Base-by-base conservation (phyloP, 2,329 filamentous ascomycete genomes). In the Talaromyces sp. region DNA sequence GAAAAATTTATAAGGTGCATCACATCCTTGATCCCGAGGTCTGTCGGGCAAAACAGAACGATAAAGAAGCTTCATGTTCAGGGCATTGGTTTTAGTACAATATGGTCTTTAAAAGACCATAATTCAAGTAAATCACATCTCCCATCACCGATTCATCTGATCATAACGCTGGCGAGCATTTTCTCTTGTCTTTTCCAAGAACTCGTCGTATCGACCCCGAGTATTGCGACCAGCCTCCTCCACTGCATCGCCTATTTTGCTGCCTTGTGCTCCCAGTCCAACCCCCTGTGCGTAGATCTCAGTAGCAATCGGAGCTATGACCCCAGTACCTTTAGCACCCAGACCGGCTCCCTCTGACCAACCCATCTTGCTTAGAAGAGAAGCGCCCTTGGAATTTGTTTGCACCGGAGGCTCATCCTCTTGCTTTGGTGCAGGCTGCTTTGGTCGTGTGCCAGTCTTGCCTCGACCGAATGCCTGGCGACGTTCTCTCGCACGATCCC, bases 311-410 rank as follows among this genome's bases (percentile, higher is more conserved):
- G 77, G 76, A 2, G 71, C 75, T 0, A 73, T 77, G 62, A 78
- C 75, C 17, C 78, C 78, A 1, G 75, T 76, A 1, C 77, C 77
- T 55, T 77, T 71, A 4, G 76, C 77, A 36, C 78, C 78, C 9
- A 80, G 68, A 1, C 78, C 78, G 46, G 75, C 70, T 0, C 78
- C 78, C 4, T 71, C 75, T 2, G 72, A 73, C 74, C 78, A 80
- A 16, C 78, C 78, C 78, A 80, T 80, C 54, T 80, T 80, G 52
- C 73, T 76, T 10, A 80, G 72, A 13, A 80, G 69, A 2, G 77
- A 74, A 2, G 78, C 78, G n/a, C 78, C 78, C 62, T 80, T 80
- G 3, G 78, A 80, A 13, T 69, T 65, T 1, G 58, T 54, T 27
- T 72, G 64, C 1, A 62, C 64, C 0, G 66, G 61, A 0, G 65